Evolutionary conservation across 73 alveolate species (phyloP).

Genomic region (Urostyla sp.): DNA sequence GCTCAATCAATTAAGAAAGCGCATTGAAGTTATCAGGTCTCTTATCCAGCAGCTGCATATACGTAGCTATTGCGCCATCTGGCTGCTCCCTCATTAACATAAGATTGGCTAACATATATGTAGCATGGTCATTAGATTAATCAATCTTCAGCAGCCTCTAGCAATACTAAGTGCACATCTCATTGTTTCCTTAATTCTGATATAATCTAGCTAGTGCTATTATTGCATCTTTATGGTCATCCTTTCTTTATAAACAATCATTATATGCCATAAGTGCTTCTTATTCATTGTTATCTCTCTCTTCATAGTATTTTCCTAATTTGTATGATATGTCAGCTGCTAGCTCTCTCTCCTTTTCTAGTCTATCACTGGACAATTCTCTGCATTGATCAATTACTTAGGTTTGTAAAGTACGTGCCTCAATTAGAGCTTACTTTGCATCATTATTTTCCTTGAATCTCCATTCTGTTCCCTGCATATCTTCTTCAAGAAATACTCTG

Average conservation of each 20-base stretch:
- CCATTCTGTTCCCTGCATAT: slow-evolving; percentile 71
- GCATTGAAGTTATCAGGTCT: slow-evolving; percentile 84
- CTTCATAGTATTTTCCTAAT: slow-evolving; percentile 83
- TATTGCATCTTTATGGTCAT: slow-evolving; percentile 74
- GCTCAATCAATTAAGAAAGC: slow-evolving; percentile 68
- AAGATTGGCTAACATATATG: slow-evolving; percentile 86
- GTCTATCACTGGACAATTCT: slow-evolving; percentile 62
- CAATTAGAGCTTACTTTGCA: slow-evolving; percentile 70
- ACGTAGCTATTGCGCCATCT: slow-evolving; percentile 76
- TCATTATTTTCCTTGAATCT: slow-evolving; percentile 66
- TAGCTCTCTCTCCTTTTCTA: slow-evolving; percentile 73
- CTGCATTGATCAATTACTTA: slow-evolving; percentile 69
- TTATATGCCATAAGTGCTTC: slow-evolving; percentile 66
- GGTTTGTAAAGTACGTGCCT: slow-evolving; percentile 62
- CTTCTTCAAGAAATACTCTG: slow-evolving; percentile 70
- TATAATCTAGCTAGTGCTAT: slow-evolving; percentile 73
- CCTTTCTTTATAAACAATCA: slow-evolving; percentile 63
- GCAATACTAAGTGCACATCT: slow-evolving; percentile 81
- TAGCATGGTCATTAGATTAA: slow-evolving; percentile 84
- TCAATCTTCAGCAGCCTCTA: slow-evolving; percentile 77
- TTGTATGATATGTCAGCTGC: slow-evolving; percentile 84
- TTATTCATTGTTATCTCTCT: slow-evolving; percentile 77
- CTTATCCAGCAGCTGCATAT: slow-evolving; percentile 66
- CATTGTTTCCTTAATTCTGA: slow-evolving; percentile 72
- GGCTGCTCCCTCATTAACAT: slow-evolving; percentile 72